Evolutionary conservation across 129 eudicot genomes (phyloP), one percentile per base, ranked within the genome.

Genomic region (Gnaphalium uliginosum): DNA sequence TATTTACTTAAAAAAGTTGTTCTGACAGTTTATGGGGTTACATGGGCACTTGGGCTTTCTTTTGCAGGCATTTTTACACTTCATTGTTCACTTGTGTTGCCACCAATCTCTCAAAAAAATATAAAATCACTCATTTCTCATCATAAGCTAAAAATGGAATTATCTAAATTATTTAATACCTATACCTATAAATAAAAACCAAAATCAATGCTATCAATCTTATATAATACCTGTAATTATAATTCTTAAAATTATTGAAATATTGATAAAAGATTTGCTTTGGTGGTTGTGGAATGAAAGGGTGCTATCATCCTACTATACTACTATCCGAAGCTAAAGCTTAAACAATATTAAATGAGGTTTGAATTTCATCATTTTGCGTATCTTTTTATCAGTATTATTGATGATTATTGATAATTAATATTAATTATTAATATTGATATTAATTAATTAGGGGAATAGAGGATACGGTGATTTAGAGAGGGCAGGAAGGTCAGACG

Each of bases 21-120:
- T 85, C 92, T 87, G 92, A 87, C 92, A 87, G 73, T 79, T 84
- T 82, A 87, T 87, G 87, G 81, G 81, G 81, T 82, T 81, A 73
- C 70, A 86, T 86, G 90, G 90, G 87, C 87, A 86, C 83, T 83
- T 86, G 87, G 78, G 0, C 53, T 46, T 61, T 57, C 2, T 57
- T 56, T 57, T 57, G 62, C 62, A 57, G 26, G 62, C 62, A 57
- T 18, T 57, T 56, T 57, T 57, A 57, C 62, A 57, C 13, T 56
- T 19, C 26, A 19, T 56, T 19, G 62, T 57, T 56, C 26, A 56
- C 62, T 21, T 19, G 62, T 56, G 13, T 56, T 56, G 62, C 25
- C 62, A 2, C 3, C 9, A 21, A 56, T 56, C 23, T 51, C 6
- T 18, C n/a, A n/a, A n/a, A n/a, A n/a, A n/a, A n/a, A n/a, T n/a